Conservation (phyloP, 805 yeast species). For the Yarrowia sp. region DNA sequence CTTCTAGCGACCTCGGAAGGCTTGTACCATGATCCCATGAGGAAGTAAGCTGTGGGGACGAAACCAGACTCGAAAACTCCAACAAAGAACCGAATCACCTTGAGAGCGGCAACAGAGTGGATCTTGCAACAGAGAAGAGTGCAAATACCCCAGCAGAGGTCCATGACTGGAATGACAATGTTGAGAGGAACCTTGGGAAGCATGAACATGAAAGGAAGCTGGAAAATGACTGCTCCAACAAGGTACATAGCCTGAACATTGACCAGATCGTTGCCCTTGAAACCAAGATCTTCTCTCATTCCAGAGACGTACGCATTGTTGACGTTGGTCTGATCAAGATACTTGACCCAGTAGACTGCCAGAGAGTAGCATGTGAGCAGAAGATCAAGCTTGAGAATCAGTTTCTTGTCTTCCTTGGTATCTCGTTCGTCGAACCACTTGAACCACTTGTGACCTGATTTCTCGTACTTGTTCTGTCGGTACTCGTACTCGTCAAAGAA, state of each 20-base stretch:
- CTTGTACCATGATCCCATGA: slow-evolving; percentile 62
- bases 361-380: slow-evolving; percentile 63
- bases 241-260: slow-evolving; percentile 64
- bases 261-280: slow-evolving; percentile 68
- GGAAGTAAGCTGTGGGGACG: slow-evolving; percentile 57
- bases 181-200: slow-evolving; percentile 64
- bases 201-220: slow-evolving; percentile 66
- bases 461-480: slow-evolving; percentile 51
- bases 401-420: slow-evolving; percentile 57
- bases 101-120: slow-evolving; percentile 58
- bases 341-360: slow-evolving; percentile 72
- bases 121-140: slow-evolving; percentile 64
- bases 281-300: slow-evolving; percentile 61
- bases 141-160: slow-evolving; percentile 71
- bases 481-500: slow-evolving; percentile 68
- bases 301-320: slow-evolving; percentile 73
- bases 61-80: slow-evolving; percentile 76
- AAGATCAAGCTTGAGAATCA: slow-evolving; percentile 62
- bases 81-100: slow-evolving; percentile 68
- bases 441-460: slow-evolving; percentile 56
- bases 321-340: slow-evolving; percentile 65
- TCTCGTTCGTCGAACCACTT: slow-evolving; percentile 62
- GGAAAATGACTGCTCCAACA: slow-evolving; percentile 66
- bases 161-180: slow-evolving; percentile 61
- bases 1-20: slow-evolving; percentile 65